Evolutionary conservation across 371 early-diverging fungal genomes (phyloP), one percentile per base, ranked within the genome.

Genomic region (Dinochytrium kinnereticum): DNA sequence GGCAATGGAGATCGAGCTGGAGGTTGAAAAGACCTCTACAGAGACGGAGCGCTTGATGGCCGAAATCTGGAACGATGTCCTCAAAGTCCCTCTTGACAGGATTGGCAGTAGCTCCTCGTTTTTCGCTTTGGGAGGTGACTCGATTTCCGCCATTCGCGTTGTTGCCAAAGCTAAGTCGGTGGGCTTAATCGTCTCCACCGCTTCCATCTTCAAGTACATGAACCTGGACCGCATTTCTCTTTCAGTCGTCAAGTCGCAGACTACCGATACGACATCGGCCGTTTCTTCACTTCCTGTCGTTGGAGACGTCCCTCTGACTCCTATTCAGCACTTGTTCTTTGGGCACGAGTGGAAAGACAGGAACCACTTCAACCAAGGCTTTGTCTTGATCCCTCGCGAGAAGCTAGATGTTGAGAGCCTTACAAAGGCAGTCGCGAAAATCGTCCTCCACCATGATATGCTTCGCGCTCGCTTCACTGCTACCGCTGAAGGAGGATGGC

Each of bases 41-140:
- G 74, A 74, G 10, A 36, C 26, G 33, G 74, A 74, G 40, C 34
- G 24, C 13, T 19, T 17, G 21, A 34, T 74, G 59, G 74, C 74
- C 5, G n/a, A 19, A 33, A 28, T 72, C 28, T 74, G 74, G 74
- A 37, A n/a, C 24, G 30, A n/a, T 31, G 19, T 72, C 5, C 72
- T 74, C 38, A 74, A 72, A 38, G 61, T 26, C 36, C 34, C 44
- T 31, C 31, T 51, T 21, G 31, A n/a, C 15, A 34, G 13, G 13
- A 70, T 70, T 31, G 70, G 70, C 26, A 19, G 34, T 0, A 57
- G 44, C 66, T 68, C 57, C n/a, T 75, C 66, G 13, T 77, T 75
- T 50, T 79, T 79, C 50, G 70, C 68, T 36, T 57, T 79, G 5
- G 79, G 79, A 28, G 79, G 78, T 1, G 72, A 78, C 40, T 78